phyloP scores from a whole-genome alignment of 495 filamentous ascomycete genomes.

The Tirmania nivea region DNA sequence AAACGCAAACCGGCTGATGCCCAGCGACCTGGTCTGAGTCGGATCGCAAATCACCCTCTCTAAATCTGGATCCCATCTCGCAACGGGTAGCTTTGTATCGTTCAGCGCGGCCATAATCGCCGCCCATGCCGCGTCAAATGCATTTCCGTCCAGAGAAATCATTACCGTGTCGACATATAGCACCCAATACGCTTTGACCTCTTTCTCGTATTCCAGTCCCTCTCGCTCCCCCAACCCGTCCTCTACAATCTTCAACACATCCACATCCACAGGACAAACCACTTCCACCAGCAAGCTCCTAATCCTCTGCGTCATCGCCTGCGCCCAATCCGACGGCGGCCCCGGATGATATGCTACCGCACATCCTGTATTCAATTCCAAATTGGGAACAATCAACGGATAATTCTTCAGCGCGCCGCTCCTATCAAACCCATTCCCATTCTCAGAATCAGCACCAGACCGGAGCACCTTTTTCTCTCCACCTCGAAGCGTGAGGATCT shows the following conservation, averaged over 20 bases:
- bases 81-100: conserved; percentile 55
- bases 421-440: conserved; percentile 2
- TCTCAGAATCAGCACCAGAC: conserved; percentile 5
- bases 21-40: conserved; percentile 22
- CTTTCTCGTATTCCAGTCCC: conserved; percentile 8
- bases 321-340: conserved; percentile 57
- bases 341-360: conserved; percentile 68
- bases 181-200: conserved; percentile 63
- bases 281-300: conserved; percentile 46
- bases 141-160: conserved; percentile 72
- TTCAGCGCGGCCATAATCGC: conserved; percentile 62
- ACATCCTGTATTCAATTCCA: conserved; percentile 73
- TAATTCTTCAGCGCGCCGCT: conserved; percentile 15
- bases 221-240: conserved; percentile 22
- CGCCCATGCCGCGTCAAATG: conserved; percentile 76
- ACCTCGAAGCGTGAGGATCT: conserved; percentile 39
- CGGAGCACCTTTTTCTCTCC: conserved; percentile 7
- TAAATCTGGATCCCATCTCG: conserved; percentile 67
- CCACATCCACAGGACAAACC: conserved; percentile 31
- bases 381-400: conserved; percentile 66
- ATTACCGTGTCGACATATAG: conserved; percentile 84
- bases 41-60: conserved; percentile 59
- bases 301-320: conserved; percentile 59
- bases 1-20: conserved; percentile 42
- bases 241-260: conserved; percentile 22